Base-by-base conservation (phyloP, 495 filamentous ascomycete genomes). In the Terfezia boudieri region DNA sequence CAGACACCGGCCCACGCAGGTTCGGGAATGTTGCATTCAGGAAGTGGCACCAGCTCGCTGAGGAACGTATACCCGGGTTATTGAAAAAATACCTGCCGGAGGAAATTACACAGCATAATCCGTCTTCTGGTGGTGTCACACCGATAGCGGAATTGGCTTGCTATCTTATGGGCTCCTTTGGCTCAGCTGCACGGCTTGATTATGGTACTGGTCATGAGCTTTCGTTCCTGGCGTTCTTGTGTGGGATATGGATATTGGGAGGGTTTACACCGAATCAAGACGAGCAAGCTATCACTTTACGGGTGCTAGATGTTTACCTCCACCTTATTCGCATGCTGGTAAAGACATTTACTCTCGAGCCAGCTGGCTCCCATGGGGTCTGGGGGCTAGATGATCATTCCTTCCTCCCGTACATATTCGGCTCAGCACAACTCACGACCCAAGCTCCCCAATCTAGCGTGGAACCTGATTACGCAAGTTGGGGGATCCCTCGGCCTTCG, bases 301-400 rank as follows among this genome's bases (percentile, higher is more conserved):
- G 58, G 38, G 55, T 55, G 37, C 59, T 65, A 55, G 55, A 60
- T 48, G 57, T 57, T 43, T 84, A 98, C 61, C 73, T 96, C 61
- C 70, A 77, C 53, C 77, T 95, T 12, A 76, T 95, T 59, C 83
- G 90, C 36, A 78, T 76, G 22, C 71, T 99, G 17, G 89, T 96
- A 59, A 73, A 82, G 35, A 87, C 84, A 16, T 99, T 96, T 66
- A 94, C 85, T 37, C 81, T 99, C 20, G 90, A 99, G 64, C 90
- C 90, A 0, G 90, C 90, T 8, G 90, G 88, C 16, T 92, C 86
- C 43, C 88, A 95, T 65, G 88, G 88, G 16, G 88, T 95, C 50
- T 95, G 88, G 88, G 88, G 88, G 37, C 70, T 99, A 41, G 90
- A 99, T 66, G 90, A 99, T 70, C 92, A 99, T 68, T 86, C 79